Base-by-base conservation (phyloP, 331 rosid species). In the Rhamnella rubrinervis region DNA sequence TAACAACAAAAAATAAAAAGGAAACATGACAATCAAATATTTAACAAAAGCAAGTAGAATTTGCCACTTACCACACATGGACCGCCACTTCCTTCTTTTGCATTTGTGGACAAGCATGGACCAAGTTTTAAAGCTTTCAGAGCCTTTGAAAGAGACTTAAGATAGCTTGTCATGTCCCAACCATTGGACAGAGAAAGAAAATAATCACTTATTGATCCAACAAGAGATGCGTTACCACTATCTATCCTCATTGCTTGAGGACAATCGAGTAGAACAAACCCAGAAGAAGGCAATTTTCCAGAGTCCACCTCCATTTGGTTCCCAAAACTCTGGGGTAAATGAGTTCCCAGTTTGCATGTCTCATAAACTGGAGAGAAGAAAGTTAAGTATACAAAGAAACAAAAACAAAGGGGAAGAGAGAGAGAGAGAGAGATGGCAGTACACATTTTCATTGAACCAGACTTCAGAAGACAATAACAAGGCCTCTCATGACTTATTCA, bases 221-320 rank as follows among this genome's bases (percentile, higher is more conserved):
- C 96, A 76, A 93, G 88, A 63, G 98, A 93, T 61, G 98, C 88
- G 78, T 89, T 87, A 68, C 89, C 85, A 82, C 98, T 91, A 78
- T 93, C 98, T 66, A 91, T 90, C 79, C 92, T 88, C 95, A 93
- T 91, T 65, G 96, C 91, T 78, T 93, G 98, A 66, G 98, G 98
- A 77, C 92, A 93, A 83, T 93, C 98, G 62, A 93, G 96, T 73
- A 93, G 83, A 79, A 91, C 88, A 70, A 93, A 93, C 67, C 98
- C 98, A 77, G 83, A 66, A 59, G 89, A 81, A 20, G 92, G 75
- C 83, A 62, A 76, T 70, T 91, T 93, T 13, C 96, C 88, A 70
- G 97, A 85, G 56, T 91, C 98, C 35, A 80, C 78, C 75, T 93
- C 98, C 97, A 93, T 88, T 74, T 87, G 97, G 81, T 83, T 93